Base-by-base conservation (phyloP, 2,329 filamentous ascomycete genomes). In the Ascochyta koolunga region DNA sequence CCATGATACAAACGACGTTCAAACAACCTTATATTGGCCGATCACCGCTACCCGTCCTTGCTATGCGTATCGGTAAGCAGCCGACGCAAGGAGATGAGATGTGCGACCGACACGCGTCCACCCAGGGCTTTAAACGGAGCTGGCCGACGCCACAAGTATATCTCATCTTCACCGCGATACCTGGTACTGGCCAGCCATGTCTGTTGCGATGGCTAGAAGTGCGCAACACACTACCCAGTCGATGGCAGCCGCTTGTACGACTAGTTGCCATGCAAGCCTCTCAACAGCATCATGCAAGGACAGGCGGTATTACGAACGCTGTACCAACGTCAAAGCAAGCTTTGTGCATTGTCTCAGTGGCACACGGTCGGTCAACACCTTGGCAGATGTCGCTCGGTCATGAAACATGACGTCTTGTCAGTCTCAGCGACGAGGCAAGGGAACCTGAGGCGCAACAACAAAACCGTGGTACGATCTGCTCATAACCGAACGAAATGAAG, bases 201-300 rank as follows among this genome's bases (percentile, higher is more conserved):
- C 22, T 39, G 21, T 13, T 24, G 21, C 5, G 11, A 16, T 16
- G 11, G n/a, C 13, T 5, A 24, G 21, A 5, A 25, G 11, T 25
- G 18, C 18, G 35, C 35, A 21, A 21, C 5, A 9, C 4, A 6
- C 4, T 0, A 11, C 21, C 39, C 7, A 33, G n/a, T 15, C 27
- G 25, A 9, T n/a, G 11, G 35, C 31, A 54, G 25, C 49, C 50
- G 38, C 50, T 25, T 11, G 46, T 32, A 22, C 22, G 21, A 43
- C 37, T 16, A 9, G 22, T 16, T 21, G 16, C 27, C n/a, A 25
- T 40, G 50, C 33, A 44, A 16, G 25, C 18, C 21, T 35, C 51
- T 33, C 45, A 41, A 50, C 51, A 40, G 45, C 44, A 46, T 36
- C 10, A 50, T 50, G 57, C 47, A 60, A 60, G 57, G 57, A 27